Base-by-base conservation (phyloP, 2,329 filamentous ascomycete genomes). In the Acrocalymma vagum region DNA sequence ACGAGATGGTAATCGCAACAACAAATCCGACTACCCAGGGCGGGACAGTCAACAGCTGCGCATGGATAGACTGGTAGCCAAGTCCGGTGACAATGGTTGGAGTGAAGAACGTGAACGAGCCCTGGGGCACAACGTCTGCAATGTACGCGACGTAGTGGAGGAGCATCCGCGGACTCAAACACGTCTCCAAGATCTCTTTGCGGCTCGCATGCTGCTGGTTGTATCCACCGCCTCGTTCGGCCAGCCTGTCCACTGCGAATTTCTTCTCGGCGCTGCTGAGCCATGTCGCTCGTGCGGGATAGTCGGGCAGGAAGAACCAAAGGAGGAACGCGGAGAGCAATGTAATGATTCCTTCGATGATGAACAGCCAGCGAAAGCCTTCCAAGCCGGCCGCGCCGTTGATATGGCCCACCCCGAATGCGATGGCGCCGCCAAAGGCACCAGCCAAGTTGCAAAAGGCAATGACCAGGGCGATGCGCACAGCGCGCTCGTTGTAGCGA, bases 391-490 rank as follows among this genome's bases (percentile, higher is more conserved):
- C 65, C 8, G 58, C 53, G 7, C 67, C 65, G 45, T 71, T 67
- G 45, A 72, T 68, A 34, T 75, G 67, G 17, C 36, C 46, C 7
- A 53, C 34, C 13, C 40, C 44, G 24, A 35, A 51, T 1, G 48
- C 48, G 16, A 51, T 45, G 5, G 31, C 33, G 6, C 48, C 78
- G 5, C 78, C 77, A 53, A 81, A 81, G 1, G 76, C 77, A 4
- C 77, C 76, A 42, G 70, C 78, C 51, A 76, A 76, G 60, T 82
- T 81, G 4, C 69, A 83, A 66, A 75, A 83, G 58, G 58, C 78
- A 17, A 81, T 62, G 50, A 81, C 72, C 32, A 81, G 73, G 0
- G 78, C 77, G 58, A 87, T 78, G 5, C 82, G 80, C 58, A 81
- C 77, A 2, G 77, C 78, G 17, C 79, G 71, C 56, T 84, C 80